A percentile compares a stretch with the other conserved stretches of the same genome.
Evolutionary conservation across 768 basidiomycete species (phyloP).

Genomic region (Ramaria rubella): DNA sequence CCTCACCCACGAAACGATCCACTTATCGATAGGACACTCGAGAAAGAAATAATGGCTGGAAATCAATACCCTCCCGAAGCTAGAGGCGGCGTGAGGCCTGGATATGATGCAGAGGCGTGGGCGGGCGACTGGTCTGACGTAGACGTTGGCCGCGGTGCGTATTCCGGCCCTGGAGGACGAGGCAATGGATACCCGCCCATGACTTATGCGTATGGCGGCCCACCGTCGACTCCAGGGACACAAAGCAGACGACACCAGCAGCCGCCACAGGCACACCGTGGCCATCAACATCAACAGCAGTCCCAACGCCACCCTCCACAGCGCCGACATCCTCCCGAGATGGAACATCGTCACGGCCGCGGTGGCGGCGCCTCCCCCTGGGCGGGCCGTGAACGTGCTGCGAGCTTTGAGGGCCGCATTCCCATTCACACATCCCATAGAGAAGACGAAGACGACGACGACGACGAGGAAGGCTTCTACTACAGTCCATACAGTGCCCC

Average conservation of each 20-base stretch:
- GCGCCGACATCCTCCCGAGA: not conserved
- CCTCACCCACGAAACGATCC: not conserved
- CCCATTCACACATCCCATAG: not conserved
- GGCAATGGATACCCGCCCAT: too few relatives aligned
- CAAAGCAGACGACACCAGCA: too few relatives aligned
- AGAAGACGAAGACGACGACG: not conserved
- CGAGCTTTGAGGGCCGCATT: not conserved
- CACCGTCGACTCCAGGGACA: too few relatives aligned
- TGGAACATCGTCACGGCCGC: too few relatives aligned
- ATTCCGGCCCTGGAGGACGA: not conserved
- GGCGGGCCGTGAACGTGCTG: not conserved
- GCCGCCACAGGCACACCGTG: too few relatives aligned
- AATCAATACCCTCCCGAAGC: not conserved
- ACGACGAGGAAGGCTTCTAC: not conserved
- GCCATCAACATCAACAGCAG: too few relatives aligned
- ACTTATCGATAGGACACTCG: not conserved
- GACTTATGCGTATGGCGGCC: too few relatives aligned
- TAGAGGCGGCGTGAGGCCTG: not conserved
- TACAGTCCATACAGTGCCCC: not conserved
- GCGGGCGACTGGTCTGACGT: too few relatives aligned
- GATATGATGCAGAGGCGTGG: not conserved
- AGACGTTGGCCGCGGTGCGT: too few relatives aligned
- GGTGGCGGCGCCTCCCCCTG: not conserved
- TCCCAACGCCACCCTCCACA: not conserved
- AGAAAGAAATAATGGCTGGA: not conserved